These are phyloP conservation scores for Dimocarpus longan DNA, from an alignment of 345 rosid genomes.

Conservation along the genomic window DNA sequence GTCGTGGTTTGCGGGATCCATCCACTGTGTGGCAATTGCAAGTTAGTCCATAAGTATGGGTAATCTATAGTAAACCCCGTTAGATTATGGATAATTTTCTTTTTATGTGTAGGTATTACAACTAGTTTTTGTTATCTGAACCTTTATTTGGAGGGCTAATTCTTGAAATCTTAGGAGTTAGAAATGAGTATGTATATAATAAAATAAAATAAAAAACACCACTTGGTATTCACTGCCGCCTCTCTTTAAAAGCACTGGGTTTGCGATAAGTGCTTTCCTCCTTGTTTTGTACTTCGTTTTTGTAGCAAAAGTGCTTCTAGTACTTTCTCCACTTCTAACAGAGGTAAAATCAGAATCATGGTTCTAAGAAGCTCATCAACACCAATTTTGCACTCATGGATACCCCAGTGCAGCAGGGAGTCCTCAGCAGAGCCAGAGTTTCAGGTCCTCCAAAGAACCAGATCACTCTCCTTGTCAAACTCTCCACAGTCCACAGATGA, in stretches of 20 bases:
- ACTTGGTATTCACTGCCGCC: background rate
- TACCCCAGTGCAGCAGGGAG: conserved; percentile 38
- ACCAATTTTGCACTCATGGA: conserved; percentile 59
- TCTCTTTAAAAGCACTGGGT: background rate
- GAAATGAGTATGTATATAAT: too few relatives aligned
- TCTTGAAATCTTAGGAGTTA: too few relatives aligned
- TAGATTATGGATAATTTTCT: too few relatives aligned
- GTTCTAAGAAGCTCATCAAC: conserved; percentile 55
- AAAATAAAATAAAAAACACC: too few relatives aligned
- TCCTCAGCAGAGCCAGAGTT: conserved; percentile 51
- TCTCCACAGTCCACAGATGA: conserved; percentile 33
- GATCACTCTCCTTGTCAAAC: conserved; percentile 38
- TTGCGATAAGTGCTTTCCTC: background rate
- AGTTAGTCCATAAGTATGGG: too few relatives aligned
- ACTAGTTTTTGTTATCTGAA: too few relatives aligned
- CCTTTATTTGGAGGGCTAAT: too few relatives aligned
- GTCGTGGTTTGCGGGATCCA: too few relatives aligned
- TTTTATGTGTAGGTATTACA: too few relatives aligned
- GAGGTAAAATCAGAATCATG: conserved; percentile 28
- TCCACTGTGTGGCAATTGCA: too few relatives aligned
- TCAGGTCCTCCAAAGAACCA: conserved; percentile 33
- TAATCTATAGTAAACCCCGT: too few relatives aligned
- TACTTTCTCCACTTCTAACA: too few relatives aligned
- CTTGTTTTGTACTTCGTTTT: background rate
- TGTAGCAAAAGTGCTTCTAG: conserved; percentile 8